phyloP scores from a whole-genome alignment of 148 eudicot genomes.

The Vaccinium myrtillus region DNA sequence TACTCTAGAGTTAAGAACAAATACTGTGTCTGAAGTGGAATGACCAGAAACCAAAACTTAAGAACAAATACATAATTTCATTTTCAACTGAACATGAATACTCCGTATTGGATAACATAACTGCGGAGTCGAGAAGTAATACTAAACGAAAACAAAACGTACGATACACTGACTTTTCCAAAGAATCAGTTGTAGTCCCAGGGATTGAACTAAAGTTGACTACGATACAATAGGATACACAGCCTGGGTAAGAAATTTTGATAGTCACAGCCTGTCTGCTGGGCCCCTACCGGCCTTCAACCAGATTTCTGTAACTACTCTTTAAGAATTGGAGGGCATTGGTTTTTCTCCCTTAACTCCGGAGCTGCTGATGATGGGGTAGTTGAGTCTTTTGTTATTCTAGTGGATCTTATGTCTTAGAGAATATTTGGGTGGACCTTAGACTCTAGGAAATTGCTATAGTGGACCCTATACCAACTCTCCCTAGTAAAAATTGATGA shows the following conservation, averaged over 20 bases:
- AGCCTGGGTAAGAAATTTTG: not conserved
- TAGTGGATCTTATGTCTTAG: too few species aligned
- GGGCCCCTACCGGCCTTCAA: not conserved
- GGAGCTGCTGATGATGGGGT: too few species aligned
- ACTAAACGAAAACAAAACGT: not conserved
- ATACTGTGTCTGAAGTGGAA: not conserved
- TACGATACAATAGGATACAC: not conserved
- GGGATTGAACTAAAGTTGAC: not conserved
- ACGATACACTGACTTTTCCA: not conserved
- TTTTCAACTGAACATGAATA: not conserved
- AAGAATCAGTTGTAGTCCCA: not conserved
- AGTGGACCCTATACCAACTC: too few species aligned
- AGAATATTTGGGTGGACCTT: too few species aligned
- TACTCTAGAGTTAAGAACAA: too few species aligned
- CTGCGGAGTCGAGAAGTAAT: not conserved
- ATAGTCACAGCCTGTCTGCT: not conserved
- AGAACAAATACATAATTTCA: too few species aligned
- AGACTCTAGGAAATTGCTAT: too few species aligned
- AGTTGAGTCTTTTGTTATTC: too few species aligned
- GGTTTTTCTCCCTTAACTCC: conserved; percentile 26
- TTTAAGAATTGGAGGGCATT: not conserved
- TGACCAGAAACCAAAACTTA: not conserved
- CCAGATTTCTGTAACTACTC: not conserved
- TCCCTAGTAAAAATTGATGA: too few species aligned
- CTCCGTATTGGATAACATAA: not conserved